These are phyloP conservation scores for Colletotrichum camelliae DNA, from an alignment of 2,329 filamentous ascomycete genomes.

Conservation along the genomic window DNA sequence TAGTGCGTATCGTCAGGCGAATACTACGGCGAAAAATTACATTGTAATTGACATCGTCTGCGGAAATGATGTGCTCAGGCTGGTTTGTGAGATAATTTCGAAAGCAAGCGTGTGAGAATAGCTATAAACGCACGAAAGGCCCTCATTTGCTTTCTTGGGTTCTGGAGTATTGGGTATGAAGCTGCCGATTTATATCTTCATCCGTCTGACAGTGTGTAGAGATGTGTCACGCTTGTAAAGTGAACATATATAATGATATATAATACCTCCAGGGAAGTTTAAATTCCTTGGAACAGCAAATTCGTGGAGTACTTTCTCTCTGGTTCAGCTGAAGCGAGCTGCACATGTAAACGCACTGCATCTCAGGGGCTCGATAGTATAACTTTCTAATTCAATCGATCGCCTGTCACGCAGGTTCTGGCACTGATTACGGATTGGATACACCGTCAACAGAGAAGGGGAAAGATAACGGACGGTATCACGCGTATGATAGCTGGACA, in stretches of 20 bases:
- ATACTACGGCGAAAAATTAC: not conserved
- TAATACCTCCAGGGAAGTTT: rapidly evolving
- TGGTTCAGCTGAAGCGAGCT: not conserved
- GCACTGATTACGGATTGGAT: rapidly evolving
- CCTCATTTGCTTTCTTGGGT: not conserved
- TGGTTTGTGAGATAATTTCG: too few species aligned
- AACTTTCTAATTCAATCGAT: rapidly evolving
- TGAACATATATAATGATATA: not conserved
- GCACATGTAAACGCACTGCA: too few species aligned
- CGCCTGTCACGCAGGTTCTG: rapidly evolving
- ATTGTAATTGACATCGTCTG: too few species aligned
- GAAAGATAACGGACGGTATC: not conserved
- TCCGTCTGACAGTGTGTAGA: rapidly evolving
- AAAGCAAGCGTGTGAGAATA: too few species aligned
- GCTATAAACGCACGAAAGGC: too few species aligned
- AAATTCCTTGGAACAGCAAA: too few species aligned
- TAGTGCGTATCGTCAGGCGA: rapidly evolving
- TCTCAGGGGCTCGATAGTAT: too few species aligned
- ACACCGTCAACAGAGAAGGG: not conserved
- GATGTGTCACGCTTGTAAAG: rapidly evolving
- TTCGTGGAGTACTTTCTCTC: too few species aligned
- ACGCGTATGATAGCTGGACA: not conserved
- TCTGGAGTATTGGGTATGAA: not conserved
- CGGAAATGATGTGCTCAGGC: too few species aligned
- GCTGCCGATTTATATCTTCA: not conserved